Percentiles rank a stretch among this genome's conserved stretches.
phyloP scores from a whole-genome alignment of 495 filamentous ascomycete genomes.

The Chaetomidium leptoderma region DNA sequence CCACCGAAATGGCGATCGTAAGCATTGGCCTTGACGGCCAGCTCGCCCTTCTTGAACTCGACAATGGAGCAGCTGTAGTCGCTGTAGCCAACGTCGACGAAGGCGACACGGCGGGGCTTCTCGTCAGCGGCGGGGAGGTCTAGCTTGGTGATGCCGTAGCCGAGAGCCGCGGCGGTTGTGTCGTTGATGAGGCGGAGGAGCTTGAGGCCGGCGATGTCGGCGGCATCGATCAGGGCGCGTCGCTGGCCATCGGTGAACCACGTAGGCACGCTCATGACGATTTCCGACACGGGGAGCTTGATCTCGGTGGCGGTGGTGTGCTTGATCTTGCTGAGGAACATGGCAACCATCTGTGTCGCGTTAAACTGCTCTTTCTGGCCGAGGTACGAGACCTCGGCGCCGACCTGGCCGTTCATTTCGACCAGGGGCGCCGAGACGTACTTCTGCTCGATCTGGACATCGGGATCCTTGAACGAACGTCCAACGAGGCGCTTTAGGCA shows the following conservation, averaged over 20 bases:
- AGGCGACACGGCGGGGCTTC: slow-evolving; percentile 86
- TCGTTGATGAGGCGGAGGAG: slow-evolving; percentile 94
- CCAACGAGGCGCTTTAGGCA: slow-evolving; percentile 90
- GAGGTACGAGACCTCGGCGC: slow-evolving; percentile 89
- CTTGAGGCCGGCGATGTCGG: slow-evolving; percentile 92
- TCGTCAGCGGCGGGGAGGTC: slow-evolving; percentile 86
- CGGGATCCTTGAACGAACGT: slow-evolving; percentile 79
- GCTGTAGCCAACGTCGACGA: slow-evolving; percentile 94
- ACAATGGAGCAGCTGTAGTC: slow-evolving; percentile 93
- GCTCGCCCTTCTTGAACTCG: slow-evolving; percentile 95
- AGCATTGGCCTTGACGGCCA: slow-evolving; percentile 87
- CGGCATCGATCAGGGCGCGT: slow-evolving; percentile 81
- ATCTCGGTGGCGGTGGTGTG: slow-evolving; percentile 81
- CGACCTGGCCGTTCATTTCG: slow-evolving; percentile 89
- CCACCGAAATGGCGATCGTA: slow-evolving; percentile 97
- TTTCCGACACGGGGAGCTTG: slow-evolving; percentile 87
- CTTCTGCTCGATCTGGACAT: slow-evolving; percentile 85
- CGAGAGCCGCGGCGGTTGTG: slow-evolving; percentile 91
- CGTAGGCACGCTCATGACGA: slow-evolving; percentile 88
- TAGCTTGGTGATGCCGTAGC: slow-evolving; percentile 95
- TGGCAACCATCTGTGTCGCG: slow-evolving; percentile 83
- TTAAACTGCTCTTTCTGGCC: slow-evolving; percentile 93
- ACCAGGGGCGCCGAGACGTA: slow-evolving; percentile 84
- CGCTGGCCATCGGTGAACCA: slow-evolving; percentile 98
- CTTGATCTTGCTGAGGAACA: slow-evolving; percentile 94